Percentiles rank a stretch among this genome's conserved stretches.
Conservation (phyloP, 306 rosid genomes). For the Sindora glabra region DNA sequence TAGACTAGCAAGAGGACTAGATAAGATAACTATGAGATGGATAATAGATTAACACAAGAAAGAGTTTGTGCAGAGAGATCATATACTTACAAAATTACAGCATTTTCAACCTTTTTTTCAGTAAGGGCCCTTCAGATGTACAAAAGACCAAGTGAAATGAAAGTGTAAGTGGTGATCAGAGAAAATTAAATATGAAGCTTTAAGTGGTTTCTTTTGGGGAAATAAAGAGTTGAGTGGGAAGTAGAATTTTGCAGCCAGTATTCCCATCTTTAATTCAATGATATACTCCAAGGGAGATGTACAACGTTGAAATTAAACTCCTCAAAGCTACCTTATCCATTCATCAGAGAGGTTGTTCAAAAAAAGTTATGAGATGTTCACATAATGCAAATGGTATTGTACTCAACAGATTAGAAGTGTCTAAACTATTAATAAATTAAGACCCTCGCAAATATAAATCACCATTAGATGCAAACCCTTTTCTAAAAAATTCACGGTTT, state of each 20-base stretch:
- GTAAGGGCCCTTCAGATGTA: slow-evolving; percentile 32
- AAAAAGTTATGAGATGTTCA: too few species aligned
- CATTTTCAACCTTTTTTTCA: slow-evolving; percentile 24
- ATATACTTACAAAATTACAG: slow-evolving; percentile 36
- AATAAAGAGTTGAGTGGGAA: too few species aligned
- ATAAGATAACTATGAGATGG: slow-evolving; percentile 1
- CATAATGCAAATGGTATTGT: too few species aligned
- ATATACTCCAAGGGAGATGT: background rate
- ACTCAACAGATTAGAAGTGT: too few species aligned
- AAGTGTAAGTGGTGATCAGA: slow-evolving; percentile 3
- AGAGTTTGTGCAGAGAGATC: background rate
- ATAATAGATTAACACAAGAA: slow-evolving; percentile 12
- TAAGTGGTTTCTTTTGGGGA: background rate
- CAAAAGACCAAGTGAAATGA: slow-evolving; percentile 26
- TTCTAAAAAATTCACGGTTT: background rate
- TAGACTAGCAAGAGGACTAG: slow-evolving; percentile 1
- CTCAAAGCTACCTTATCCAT: background rate
- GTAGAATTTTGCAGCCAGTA: background rate
- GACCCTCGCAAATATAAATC: background rate
- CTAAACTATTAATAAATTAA: background rate
- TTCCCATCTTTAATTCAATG: background rate
- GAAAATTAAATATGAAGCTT: background rate
- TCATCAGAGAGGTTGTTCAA: background rate
- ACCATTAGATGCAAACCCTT: background rate
- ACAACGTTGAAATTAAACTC: too few species aligned